phyloP scores from a whole-genome alignment of 176 grass and related monocot genomes.

The Oryza brachyantha region DNA sequence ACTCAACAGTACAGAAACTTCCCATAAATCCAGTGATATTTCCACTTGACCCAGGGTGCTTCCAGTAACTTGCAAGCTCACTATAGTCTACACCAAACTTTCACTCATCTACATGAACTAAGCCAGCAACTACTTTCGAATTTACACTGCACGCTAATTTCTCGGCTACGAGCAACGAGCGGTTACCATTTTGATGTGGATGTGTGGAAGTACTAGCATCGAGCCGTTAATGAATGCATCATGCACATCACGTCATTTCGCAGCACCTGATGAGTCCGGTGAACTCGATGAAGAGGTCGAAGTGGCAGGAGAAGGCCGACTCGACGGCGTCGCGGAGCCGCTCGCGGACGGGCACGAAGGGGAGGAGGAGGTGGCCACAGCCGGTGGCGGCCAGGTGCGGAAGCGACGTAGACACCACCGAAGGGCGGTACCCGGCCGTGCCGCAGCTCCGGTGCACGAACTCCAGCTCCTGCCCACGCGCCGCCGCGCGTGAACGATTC shows the following conservation, averaged over 20 bases:
- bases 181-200: neutral
- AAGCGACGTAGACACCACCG: slow-evolving; percentile 77
- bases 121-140: neutral
- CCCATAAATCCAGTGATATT: neutral
- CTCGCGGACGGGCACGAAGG: slow-evolving; percentile 71
- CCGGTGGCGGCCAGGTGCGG: slow-evolving; percentile 68
- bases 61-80: neutral
- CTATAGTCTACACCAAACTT: neutral
- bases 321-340: slow-evolving; percentile 71
- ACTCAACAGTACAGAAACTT: neutral
- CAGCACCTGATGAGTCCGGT: slow-evolving; percentile 83
- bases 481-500: neutral
- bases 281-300: slow-evolving; percentile 91
- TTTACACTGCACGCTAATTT: neutral
- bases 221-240: neutral
- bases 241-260: neutral
- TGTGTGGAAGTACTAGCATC: neutral
- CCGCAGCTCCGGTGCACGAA: slow-evolving; percentile 83
- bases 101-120: neutral
- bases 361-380: slow-evolving; percentile 74
- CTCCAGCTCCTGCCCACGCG: slow-evolving; percentile 64
- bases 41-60: neutral
- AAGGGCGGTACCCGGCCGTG: slow-evolving; percentile 65
- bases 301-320: slow-evolving; percentile 68
- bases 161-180: neutral